A percentile compares a stretch with the other conserved stretches of the same genome.
phyloP scores from a whole-genome alignment of 805 yeast genomes.

The Candida michaelii region DNA sequence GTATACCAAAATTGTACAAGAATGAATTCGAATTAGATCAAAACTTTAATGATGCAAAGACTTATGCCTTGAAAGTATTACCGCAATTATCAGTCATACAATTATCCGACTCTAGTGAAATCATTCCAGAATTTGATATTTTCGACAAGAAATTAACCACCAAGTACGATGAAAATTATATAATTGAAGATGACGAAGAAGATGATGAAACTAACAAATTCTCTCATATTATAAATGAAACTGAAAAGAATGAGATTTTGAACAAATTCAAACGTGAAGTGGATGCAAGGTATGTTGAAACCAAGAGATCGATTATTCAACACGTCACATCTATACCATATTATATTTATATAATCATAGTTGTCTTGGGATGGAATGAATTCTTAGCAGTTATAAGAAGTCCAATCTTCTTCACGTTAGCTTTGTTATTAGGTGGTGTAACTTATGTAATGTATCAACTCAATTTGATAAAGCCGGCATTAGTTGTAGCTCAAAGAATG shows the following conservation, averaged over 20 bases:
- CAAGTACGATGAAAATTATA: constrained; percentile 22
- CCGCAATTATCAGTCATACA: constrained; percentile 61
- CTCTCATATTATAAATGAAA: constrained; percentile 55
- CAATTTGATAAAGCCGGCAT: constrained; percentile 76
- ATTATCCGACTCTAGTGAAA: constrained; percentile 50
- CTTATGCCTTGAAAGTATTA: constrained; percentile 53
- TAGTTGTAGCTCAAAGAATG: constrained; percentile 57
- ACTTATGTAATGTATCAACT: constrained; percentile 66
- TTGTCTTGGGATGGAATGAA: constrained; percentile 93
- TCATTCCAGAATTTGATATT: constrained; percentile 58
- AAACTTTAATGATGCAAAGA: constrained; percentile 60
- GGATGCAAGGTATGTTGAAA: constrained; percentile 79
- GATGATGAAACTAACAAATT: constrained; percentile 40
- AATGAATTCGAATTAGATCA: constrained; percentile 70
- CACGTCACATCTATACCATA: constrained; percentile 79
- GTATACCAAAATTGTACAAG: constrained; percentile 80
- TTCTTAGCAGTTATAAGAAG: constrained; percentile 83
- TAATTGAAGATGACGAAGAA: constrained; percentile 25
- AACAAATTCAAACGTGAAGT: constrained; percentile 69
- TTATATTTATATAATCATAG: constrained; percentile 70
- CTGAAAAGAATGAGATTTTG: constrained; percentile 56
- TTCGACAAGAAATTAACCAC: constrained; percentile 25
- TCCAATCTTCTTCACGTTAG: constrained; percentile 73
- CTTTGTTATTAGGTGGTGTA: constrained; percentile 58
- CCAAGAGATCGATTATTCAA: constrained; percentile 81